Percentiles rank a stretch among this genome's conserved stretches.
Conservation (phyloP, 2,329 filamentous ascomycete species). For the Dendrostoma leiphaemia region DNA sequence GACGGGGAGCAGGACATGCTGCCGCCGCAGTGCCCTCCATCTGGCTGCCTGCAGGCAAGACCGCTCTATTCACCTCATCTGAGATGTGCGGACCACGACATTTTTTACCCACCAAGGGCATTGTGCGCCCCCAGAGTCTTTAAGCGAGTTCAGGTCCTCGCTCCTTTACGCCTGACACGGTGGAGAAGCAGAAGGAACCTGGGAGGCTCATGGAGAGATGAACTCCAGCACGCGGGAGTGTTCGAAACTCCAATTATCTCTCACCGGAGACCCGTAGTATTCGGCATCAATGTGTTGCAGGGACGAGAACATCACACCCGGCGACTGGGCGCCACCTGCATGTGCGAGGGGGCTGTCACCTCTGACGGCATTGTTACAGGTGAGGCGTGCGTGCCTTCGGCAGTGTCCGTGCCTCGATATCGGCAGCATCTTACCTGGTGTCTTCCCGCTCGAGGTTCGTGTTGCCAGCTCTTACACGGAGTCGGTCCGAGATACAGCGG, state of each 20-base stretch:
- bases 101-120: not conserved
- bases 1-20: slow-evolving; percentile 4
- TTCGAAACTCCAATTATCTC: not conserved
- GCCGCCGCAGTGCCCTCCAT: not conserved
- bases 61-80: slow-evolving; percentile 17
- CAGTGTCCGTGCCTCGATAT: not conserved
- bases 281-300: not conserved
- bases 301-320: not conserved
- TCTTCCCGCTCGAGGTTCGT: not conserved
- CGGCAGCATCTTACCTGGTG: not conserved
- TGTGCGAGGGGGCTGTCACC: not conserved
- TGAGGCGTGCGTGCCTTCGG: not conserved
- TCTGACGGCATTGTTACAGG: not conserved
- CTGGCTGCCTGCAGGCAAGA: slow-evolving; percentile 13
- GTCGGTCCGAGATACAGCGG: not conserved
- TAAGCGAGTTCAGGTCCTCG: slow-evolving; percentile 14
- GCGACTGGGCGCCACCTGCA: not conserved
- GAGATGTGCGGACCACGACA: slow-evolving; percentile 14
- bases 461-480: not conserved
- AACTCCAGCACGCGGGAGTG: not conserved
- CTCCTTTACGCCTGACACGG: not conserved
- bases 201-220: not conserved
- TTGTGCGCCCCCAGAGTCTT: not conserved
- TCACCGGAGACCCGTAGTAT: not conserved
- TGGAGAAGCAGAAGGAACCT: not conserved